These are phyloP conservation scores for Fusarium sp. DNA, from an alignment of 2,329 filamentous ascomycete genomes.

Conservation along the genomic window DNA sequence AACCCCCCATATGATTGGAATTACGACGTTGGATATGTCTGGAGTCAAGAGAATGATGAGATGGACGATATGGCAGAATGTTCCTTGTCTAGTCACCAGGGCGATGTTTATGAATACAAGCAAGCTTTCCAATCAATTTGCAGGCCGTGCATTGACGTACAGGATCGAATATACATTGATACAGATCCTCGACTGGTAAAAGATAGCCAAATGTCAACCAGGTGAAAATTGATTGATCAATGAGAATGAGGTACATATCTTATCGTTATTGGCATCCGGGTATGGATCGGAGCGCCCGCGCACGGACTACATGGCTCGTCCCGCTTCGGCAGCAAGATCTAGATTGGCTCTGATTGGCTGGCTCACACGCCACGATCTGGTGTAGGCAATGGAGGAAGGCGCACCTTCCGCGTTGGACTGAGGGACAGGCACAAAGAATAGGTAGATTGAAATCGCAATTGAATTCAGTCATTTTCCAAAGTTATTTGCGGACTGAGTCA, in stretches of 20 bases:
- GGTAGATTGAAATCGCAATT: too few species aligned
- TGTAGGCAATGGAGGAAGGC: rapidly evolving
- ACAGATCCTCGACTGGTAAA: rapidly evolving
- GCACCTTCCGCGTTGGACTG: neutral
- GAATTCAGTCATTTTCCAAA: too few species aligned
- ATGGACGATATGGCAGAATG: rapidly evolving
- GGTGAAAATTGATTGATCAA: neutral
- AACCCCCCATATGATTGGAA: rapidly evolving
- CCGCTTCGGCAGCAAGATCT: neutral
- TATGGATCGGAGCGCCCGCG: rapidly evolving
- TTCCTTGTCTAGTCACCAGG: neutral
- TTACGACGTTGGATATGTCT: too few species aligned
- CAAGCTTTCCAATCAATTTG: neutral
- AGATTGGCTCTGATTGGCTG: neutral
- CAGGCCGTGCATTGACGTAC: too few species aligned
- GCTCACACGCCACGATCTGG: neutral
- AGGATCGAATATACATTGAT: too few species aligned
- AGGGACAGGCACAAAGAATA: neutral
- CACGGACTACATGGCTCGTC: neutral
- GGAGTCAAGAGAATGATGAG: neutral
- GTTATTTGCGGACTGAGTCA: too few species aligned
- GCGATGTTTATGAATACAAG: neutral
- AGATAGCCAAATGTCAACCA: rapidly evolving
- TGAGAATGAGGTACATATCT: too few species aligned
- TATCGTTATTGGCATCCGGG: neutral